Conservation (phyloP, 768 basidiomycete genomes). For the Trametes meyenii region DNA sequence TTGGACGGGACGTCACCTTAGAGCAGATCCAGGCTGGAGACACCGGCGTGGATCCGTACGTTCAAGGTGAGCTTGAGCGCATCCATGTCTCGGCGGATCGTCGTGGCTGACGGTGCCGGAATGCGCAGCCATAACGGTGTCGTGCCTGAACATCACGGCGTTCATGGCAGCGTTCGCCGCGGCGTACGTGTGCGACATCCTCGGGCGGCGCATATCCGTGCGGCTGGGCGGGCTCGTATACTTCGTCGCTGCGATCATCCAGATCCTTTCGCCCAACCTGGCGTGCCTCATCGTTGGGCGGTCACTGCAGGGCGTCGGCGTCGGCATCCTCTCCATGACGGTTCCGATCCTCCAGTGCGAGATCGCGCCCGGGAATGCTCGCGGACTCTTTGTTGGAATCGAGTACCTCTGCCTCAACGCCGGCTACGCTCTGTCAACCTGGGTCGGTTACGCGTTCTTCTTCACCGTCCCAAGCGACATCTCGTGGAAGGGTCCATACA, state of each 20-base stretch:
- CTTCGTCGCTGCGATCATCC: slow-evolving; percentile 51
- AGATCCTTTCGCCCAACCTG: slow-evolving; percentile 54
- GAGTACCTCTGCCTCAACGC: slow-evolving; percentile 55
- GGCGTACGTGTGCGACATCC: slow-evolving; percentile 52
- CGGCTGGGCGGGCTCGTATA: slow-evolving; percentile 54
- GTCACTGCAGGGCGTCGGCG: slow-evolving; percentile 71
- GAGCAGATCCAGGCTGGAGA: slow-evolving; percentile 45
- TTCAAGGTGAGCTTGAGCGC: slow-evolving; percentile 19
- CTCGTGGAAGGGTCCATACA: slow-evolving; percentile 60
- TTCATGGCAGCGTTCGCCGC: slow-evolving; percentile 47
- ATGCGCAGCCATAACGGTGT: slow-evolving; percentile 48
- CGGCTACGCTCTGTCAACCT: slow-evolving; percentile 52
- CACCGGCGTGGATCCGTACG: slow-evolving; percentile 49
- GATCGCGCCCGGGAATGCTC: slow-evolving; percentile 35
- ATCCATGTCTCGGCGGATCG: not conserved
- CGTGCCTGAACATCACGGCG: slow-evolving; percentile 54
- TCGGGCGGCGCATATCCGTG: slow-evolving; percentile 54
- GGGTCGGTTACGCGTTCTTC: slow-evolving; percentile 55
- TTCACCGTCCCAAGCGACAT: slow-evolving; percentile 48
- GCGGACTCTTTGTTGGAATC: slow-evolving; percentile 56
- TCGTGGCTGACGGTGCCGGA: slow-evolving; percentile 42
- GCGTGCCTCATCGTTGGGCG: slow-evolving; percentile 63
- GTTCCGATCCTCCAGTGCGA: slow-evolving; percentile 25
- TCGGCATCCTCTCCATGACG: slow-evolving; percentile 51
- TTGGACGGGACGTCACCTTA: slow-evolving; percentile 47